A percentile compares a stretch with the other conserved stretches of the same genome.
Evolutionary conservation across 1,284 basidiomycete species (phyloP).

Genomic region (Leccinum griseonigrum): DNA sequence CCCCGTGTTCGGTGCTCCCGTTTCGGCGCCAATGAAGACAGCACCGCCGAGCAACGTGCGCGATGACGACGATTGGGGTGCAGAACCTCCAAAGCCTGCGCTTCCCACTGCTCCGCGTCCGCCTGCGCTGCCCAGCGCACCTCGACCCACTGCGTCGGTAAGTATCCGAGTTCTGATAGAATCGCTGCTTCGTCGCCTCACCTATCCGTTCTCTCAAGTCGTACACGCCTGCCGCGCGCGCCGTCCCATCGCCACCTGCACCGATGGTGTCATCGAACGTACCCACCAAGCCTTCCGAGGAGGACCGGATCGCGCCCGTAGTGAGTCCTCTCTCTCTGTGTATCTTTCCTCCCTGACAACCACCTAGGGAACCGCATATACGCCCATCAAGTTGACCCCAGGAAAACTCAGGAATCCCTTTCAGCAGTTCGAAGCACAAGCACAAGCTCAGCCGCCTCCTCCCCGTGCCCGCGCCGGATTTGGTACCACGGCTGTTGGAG

Average conservation of each 20-base stretch:
- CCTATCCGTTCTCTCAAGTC: slow-evolving; percentile 10
- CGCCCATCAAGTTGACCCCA: slow-evolving; percentile 81
- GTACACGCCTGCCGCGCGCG: slow-evolving; percentile 19
- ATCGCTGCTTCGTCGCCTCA: not conserved
- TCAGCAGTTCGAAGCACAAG: slow-evolving; percentile 46
- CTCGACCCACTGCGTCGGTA: slow-evolving; percentile 17
- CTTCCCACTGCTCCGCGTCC: slow-evolving; percentile 52
- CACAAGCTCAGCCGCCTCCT: slow-evolving; percentile 28
- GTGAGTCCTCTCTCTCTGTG: slow-evolving; percentile 26
- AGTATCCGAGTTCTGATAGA: slow-evolving; percentile 2
- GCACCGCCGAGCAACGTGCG: slow-evolving; percentile 41
- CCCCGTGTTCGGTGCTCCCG: slow-evolving; percentile 47
- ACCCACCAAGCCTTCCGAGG: slow-evolving; percentile 66
- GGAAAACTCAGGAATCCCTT: slow-evolving; percentile 88
- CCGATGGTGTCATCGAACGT: slow-evolving; percentile 45
- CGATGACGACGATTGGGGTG: slow-evolving; percentile 54
- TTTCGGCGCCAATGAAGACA: slow-evolving; percentile 40
- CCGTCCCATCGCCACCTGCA: slow-evolving; percentile 38
- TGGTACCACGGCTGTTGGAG: not conserved
- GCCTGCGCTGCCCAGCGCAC: slow-evolving; percentile 29
- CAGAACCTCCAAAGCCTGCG: slow-evolving; percentile 45
- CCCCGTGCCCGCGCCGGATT: slow-evolving; percentile 31
- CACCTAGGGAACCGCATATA: slow-evolving; percentile 73
- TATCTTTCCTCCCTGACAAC: not conserved
- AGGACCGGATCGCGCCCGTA: slow-evolving; percentile 80